These are phyloP conservation scores for Podaxis sp. DNA, from an alignment of 768 basidiomycete species.

Conservation along the genomic window DNA sequence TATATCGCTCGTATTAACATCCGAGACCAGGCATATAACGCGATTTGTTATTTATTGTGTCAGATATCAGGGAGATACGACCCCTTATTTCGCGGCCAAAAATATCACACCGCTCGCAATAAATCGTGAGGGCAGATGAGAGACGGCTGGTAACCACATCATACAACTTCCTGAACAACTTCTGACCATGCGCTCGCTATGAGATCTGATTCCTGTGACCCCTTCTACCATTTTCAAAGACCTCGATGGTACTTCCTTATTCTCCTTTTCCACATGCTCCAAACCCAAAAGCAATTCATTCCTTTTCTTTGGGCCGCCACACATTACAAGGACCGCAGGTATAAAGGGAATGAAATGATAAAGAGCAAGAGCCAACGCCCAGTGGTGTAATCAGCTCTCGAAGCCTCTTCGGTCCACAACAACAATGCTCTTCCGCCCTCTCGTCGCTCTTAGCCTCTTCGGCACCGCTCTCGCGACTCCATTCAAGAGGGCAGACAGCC, in stretches of 20 bases:
- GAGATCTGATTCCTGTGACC: background rate
- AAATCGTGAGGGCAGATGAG: background rate
- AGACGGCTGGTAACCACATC: background rate
- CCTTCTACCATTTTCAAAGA: background rate
- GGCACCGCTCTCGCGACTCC: slow-evolving; percentile 31
- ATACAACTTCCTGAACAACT: background rate
- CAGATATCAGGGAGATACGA: background rate
- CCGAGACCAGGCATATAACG: background rate
- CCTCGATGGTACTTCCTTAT: slow-evolving; percentile 1
- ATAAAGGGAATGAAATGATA: background rate
- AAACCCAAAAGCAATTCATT: background rate
- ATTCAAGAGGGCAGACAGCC: slow-evolving; percentile 29
- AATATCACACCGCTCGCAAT: background rate
- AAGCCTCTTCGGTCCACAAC: background rate
- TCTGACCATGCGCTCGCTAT: background rate
- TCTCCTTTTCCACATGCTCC: slow-evolving; percentile 2
- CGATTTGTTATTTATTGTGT: background rate
- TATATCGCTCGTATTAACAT: background rate
- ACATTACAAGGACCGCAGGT: background rate
- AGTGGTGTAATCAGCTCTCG: background rate
- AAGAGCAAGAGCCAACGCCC: background rate
- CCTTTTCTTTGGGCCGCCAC: background rate
- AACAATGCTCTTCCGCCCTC: slow-evolving; percentile 29
- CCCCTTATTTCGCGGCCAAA: background rate
- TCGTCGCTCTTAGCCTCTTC: slow-evolving; percentile 28